These are phyloP conservation scores for Chloropicon primus DNA, from an alignment of 139 green algal species.

Conservation along the genomic window DNA sequence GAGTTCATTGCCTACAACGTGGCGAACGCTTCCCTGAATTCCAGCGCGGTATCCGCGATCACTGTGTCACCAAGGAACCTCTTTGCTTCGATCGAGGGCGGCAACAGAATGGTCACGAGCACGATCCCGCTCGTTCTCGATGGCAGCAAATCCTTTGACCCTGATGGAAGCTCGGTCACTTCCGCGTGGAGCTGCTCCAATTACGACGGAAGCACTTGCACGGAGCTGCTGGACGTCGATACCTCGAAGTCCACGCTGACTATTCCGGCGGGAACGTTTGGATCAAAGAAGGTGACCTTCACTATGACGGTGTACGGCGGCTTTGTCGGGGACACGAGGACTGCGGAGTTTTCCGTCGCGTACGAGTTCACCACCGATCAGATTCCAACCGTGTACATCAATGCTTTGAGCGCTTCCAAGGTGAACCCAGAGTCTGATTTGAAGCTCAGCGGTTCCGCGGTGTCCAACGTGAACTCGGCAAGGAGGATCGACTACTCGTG, in stretches of 20 bases:
- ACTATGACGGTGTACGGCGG: not conserved
- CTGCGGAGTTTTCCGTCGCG: not conserved
- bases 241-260: not conserved
- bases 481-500: not conserved
- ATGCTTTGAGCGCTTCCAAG: not conserved
- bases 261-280: not conserved
- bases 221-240: not conserved
- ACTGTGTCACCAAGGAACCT: not conserved
- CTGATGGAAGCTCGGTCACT: not conserved
- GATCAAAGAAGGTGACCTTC: not conserved
- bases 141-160: not conserved
- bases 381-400: not conserved
- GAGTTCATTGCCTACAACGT: not conserved
- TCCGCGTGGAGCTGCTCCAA: not conserved
- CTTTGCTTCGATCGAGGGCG: not conserved
- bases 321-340: not conserved
- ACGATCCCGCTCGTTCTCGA: not conserved
- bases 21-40: not conserved
- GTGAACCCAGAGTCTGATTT: not conserved
- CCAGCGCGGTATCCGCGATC: not conserved
- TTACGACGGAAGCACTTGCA: not conserved
- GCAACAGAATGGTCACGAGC: not conserved
- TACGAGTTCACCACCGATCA: not conserved
- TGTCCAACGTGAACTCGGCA: not conserved
- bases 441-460: not conserved